Base-by-base conservation (phyloP, 1,139 yeast species). In the Geotrichum klebahnii region DNA sequence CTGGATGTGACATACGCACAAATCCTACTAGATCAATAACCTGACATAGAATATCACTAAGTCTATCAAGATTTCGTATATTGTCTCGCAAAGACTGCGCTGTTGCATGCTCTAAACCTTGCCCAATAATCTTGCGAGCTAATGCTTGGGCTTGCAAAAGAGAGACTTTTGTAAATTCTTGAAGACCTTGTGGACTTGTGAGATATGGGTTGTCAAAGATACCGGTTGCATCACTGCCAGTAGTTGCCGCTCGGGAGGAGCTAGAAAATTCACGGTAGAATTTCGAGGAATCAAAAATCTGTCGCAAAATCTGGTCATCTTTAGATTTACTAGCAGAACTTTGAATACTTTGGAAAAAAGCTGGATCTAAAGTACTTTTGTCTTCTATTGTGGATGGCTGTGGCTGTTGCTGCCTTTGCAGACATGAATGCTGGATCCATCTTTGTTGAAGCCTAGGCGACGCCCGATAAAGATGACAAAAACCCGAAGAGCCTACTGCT, bases 1-100 rank as follows among this genome's bases (percentile, higher is more conserved):
- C 78, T 0, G 97, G 97, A 65, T 92, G 97, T 1, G 84, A 81
- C 45, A 89, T 90, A 48, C 98, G 74, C 24, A 94, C 80, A 67
- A 92, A 92, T 59, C 92, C 98, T 24, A 96, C 94, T 50, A 90
- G 79, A 66, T 92, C 99, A 40, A 92, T 90, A 6, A 88, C 97
- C 54, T 96, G 79, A 65, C 99, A 92, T 39, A 92, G 69, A 19
- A 85, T 78, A 65, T 92, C 98, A 60, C 96, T 85, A 39, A 94
- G 70, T 57, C 89, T 81, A 65, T 92, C 99, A 54, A 92, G 69
- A 49, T 81, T 80, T 47, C 80, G 65, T 49, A 92, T 79, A 54
- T 80, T 86, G 12, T 72, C 67, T 32, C 71, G 61, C 44, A 78
- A 35, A 8, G 47, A 42, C 39, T 33, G 41, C 4, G 40, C 29